Base-by-base conservation (phyloP, 2,329 filamentous ascomycete species). In the Ascocoryne sarcoides region DNA sequence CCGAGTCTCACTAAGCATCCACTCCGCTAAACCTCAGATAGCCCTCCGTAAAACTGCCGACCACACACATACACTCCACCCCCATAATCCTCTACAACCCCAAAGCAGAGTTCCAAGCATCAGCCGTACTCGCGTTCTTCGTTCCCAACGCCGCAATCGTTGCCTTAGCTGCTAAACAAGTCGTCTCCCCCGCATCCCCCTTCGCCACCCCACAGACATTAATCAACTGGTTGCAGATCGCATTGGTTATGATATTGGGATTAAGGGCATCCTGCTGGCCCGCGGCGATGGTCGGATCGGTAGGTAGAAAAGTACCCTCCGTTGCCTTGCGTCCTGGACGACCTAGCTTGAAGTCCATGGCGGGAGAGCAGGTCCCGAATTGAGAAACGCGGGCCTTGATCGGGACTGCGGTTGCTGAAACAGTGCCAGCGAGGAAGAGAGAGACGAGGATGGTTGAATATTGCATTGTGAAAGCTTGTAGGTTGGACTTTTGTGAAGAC, bases 171-270 rank as follows among this genome's bases (percentile, higher is more conserved):
- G 62, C 59, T 37, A 59, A 50, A 60, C 75, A 80, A 7, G 68
- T 66, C 5, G 67, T 57, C 48, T 73, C 23, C 12, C 23, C 23
- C 7, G 23, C 7, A 12, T 12, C 12, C 7, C 12, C 23, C 12
- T 26, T 26, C 7, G 23, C 12, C 7, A 26, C 77, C 30, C 65
- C 63, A 63, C 79, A 82, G 30, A 79, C 74, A 61, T 81, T 82
- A 57, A 61, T 69, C 42, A 83, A 70, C 65, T 82, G 75, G 60
- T 82, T 76, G 63, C 76, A 79, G 58, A 83, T 75, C 48, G 75
- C 72, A 68, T 80, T 82, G 59, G 76, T 79, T 66, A 83, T 83
- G 67, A 82, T 83, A 65, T 76, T 73, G 43, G 78, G 78, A 71
- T 82, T 82, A 40, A 82, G 66, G 2, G 78, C 77, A 55, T 82